Evolutionary conservation across 1,139 yeast genomes (phyloP).

Genomic region (Torulaspora globosa): DNA sequence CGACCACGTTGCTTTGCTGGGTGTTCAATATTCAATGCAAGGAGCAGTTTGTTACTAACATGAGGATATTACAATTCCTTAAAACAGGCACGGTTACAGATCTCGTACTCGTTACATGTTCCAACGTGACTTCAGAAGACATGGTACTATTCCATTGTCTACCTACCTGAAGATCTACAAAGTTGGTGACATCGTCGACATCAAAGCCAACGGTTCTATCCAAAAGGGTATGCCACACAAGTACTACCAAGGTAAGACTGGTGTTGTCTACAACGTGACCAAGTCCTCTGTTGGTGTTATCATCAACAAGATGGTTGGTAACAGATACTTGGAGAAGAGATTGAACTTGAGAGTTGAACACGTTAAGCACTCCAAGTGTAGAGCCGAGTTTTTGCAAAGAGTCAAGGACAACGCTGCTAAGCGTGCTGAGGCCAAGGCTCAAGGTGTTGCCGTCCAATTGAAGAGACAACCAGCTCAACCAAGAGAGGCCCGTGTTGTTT

Average conservation of each 20-base stretch:
- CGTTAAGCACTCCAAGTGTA: slow-evolving; percentile 99
- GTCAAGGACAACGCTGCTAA: slow-evolving; percentile 94
- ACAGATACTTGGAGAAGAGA: slow-evolving; percentile 99
- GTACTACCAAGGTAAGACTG: slow-evolving; percentile 99
- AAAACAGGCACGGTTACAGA: slow-evolving; percentile 93
- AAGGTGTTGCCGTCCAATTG: slow-evolving; percentile 85
- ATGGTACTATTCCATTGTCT: slow-evolving; percentile 91
- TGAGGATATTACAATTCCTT: slow-evolving; percentile 6
- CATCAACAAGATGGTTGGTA: slow-evolving; percentile 96
- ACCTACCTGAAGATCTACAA: slow-evolving; percentile 96
- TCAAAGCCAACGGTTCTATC: slow-evolving; percentile 98
- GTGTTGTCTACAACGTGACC: slow-evolving; percentile 98
- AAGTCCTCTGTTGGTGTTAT: slow-evolving; percentile 97
- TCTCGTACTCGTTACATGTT: slow-evolving; percentile 99
- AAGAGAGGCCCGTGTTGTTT: slow-evolving; percentile 83
- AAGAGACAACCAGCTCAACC: slow-evolving; percentile 99
- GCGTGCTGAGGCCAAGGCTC: slow-evolving; percentile 91
- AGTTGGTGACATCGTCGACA: slow-evolving; percentile 99
- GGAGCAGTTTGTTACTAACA: slow-evolving; percentile 17
- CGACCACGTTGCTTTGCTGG: neutral
- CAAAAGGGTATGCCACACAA: slow-evolving; percentile 99
- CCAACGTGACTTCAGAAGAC: slow-evolving; percentile 99
- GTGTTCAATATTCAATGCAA: neutral
- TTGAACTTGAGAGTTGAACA: slow-evolving; percentile 98
- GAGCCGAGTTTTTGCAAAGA: slow-evolving; percentile 98